Evolutionary conservation across 2,329 filamentous ascomycete species (phyloP), one percentile per base, ranked within the genome.

Genomic region (Verticillium albo-atrum): DNA sequence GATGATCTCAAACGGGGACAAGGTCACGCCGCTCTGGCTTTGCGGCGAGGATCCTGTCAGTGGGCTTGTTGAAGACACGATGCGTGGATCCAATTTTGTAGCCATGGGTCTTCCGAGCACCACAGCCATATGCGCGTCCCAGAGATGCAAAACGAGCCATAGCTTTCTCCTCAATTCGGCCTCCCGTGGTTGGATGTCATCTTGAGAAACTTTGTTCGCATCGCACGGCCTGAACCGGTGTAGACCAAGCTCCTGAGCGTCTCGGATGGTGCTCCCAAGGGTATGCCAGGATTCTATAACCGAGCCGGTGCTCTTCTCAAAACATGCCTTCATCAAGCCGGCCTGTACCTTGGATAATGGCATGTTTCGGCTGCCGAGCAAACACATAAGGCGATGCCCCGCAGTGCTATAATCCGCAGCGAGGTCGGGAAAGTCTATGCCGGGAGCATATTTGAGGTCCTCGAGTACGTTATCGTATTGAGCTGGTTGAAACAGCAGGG

Each of bases 221-320:
- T 27, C 25, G 50, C 25, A 25, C 52, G 51, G 27, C 35, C 28
- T 27, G 28, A 35, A 5, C 20, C 53, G 28, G 51, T 62, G 60
- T 23, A 62, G 55, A 23, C 60, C 60, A 51, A 62, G 54, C 34
- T 62, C 60, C 32, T 62, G 60, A 15, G 60, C 60, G 25, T 62
- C 54, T 35, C 58, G 47, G 34, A 62, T 60, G 12, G 60, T 47
- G 26, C 17, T 55, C 26, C 60, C 60, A 27, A 62, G 55, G 14
- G 55, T 58, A 42, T 62, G 60, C 60, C 60, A 62, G 9, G 60
- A 58, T 27, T 58, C 58, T 3, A 57, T 50, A 10, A 62, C 60
- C 14, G 55, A 20, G 12, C 60, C 60, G 6, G 52, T 60, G 26
- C 30, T 62, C 30, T 62, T 62, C 25, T 60, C 34, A 20, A 62